A percentile compares a stretch with the other conserved stretches of the same genome.
Evolutionary conservation across 257 asterid species (phyloP).

Genomic region (Plantago elongata): DNA sequence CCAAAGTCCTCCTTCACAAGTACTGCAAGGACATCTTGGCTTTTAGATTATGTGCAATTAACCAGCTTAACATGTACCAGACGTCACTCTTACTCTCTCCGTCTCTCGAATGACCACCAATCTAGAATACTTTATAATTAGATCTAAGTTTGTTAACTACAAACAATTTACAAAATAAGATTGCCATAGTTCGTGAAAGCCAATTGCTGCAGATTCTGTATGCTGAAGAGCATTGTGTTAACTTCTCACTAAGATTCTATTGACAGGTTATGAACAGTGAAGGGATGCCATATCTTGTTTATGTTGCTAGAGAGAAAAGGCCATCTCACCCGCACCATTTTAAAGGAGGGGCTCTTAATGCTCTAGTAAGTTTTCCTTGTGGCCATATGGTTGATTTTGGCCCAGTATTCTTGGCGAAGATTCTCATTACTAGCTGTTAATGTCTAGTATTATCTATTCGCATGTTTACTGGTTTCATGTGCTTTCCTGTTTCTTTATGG

Average conservation of each 20-base stretch:
- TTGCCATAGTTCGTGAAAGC: neutral
- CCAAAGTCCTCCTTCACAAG: too few relatives aligned
- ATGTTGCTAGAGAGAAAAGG: slow-evolving; percentile 63
- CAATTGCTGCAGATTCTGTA: neutral
- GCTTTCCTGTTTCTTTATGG: neutral
- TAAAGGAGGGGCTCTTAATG: slow-evolving; percentile 75
- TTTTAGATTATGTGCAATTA: too few relatives aligned
- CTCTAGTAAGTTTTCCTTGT: slow-evolving; percentile 33
- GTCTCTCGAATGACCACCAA: too few relatives aligned
- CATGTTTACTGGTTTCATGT: neutral
- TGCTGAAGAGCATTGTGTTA: neutral
- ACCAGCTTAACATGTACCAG: too few relatives aligned
- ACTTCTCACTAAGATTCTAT: neutral
- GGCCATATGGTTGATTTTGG: neutral
- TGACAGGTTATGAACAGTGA: slow-evolving; percentile 39
- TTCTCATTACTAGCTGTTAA: neutral
- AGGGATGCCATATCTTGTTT: slow-evolving; percentile 50
- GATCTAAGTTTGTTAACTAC: too few relatives aligned
- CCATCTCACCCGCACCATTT: slow-evolving; percentile 61
- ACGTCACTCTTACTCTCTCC: too few relatives aligned
- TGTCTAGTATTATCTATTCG: neutral
- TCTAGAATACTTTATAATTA: too few relatives aligned
- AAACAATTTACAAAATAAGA: too few relatives aligned
- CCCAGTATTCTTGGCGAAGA: too few relatives aligned
- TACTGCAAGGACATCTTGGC: too few relatives aligned